Percentiles rank a stretch among this genome's conserved stretches.
Conservation (phyloP, 164 flowering plant species). For the Aristolochia contorta region DNA sequence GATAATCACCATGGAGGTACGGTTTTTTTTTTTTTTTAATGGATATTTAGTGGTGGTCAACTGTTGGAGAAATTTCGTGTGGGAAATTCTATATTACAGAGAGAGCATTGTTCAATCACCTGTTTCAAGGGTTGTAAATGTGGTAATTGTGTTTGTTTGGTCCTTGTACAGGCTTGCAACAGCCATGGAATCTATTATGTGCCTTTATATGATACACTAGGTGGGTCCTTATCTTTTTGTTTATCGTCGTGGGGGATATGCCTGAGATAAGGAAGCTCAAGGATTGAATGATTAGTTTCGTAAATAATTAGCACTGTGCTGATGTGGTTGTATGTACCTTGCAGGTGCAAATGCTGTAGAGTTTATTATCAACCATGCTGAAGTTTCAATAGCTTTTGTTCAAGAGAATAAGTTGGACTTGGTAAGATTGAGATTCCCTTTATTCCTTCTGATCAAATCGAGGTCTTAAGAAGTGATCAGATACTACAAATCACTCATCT, state of each 20-base stretch:
- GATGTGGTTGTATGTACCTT: slow-evolving; percentile 3
- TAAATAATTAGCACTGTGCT: not conserved
- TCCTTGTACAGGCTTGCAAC: slow-evolving; percentile 63
- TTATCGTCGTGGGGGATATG: not conserved
- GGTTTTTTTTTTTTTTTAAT: not conserved
- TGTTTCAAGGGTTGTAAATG: not conserved
- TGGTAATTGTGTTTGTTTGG: slow-evolving; percentile 1
- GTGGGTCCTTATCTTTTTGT: slow-evolving; percentile 21
- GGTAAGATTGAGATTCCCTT: slow-evolving; percentile 25
- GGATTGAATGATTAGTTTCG: too few relatives aligned
- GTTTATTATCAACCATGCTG: slow-evolving; percentile 93
- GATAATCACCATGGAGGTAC: slow-evolving; percentile 88
- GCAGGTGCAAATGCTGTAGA: slow-evolving; percentile 92
- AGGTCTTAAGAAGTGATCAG: too few relatives aligned
- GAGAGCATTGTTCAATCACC: not conserved
- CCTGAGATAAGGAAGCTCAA: too few relatives aligned
- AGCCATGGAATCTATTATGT: slow-evolving; percentile 71
- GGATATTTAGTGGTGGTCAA: not conserved
- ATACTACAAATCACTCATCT: too few relatives aligned
- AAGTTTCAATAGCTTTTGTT: slow-evolving; percentile 73
- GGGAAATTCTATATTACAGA: not conserved
- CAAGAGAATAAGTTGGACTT: slow-evolving; percentile 73
- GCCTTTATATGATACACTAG: slow-evolving; percentile 90
- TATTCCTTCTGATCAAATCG: too few relatives aligned
- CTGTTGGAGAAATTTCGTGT: not conserved